These are phyloP conservation scores for Teratosphaeria zuluensis DNA, from an alignment of 2,329 filamentous ascomycete species.

Conservation along the genomic window DNA sequence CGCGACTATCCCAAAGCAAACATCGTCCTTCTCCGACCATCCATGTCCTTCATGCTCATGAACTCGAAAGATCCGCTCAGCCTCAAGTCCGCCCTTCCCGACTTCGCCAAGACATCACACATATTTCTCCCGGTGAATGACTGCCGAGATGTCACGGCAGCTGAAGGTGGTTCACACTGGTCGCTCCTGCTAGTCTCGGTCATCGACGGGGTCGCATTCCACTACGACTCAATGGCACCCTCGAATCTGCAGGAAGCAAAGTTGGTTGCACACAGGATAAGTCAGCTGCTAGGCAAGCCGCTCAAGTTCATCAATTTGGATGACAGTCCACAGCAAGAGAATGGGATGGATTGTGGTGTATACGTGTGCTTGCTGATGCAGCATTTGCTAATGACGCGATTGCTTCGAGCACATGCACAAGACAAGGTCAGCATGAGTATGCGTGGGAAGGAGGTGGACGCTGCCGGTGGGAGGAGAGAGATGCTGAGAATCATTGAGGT, in stretches of 20 bases:
- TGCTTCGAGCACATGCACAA: slow-evolving; percentile 67
- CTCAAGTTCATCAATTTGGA: slow-evolving; percentile 71
- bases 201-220: slow-evolving; percentile 84
- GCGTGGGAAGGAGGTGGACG: slow-evolving; percentile 74
- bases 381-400: slow-evolving; percentile 74
- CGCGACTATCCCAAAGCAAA: slow-evolving; percentile 68
- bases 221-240: slow-evolving; percentile 81
- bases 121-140: slow-evolving; percentile 96
- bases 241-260: slow-evolving; percentile 68
- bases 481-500: slow-evolving; percentile 85
- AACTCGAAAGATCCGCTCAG: slow-evolving; percentile 52
- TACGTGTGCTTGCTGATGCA: slow-evolving; percentile 95
- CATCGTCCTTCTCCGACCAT: slow-evolving; percentile 83
- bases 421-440: slow-evolving; percentile 94
- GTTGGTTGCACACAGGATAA: slow-evolving; percentile 59
- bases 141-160: slow-evolving; percentile 60
- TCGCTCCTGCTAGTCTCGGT: slow-evolving; percentile 81
- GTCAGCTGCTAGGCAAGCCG: slow-evolving; percentile 54
- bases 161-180: slow-evolving; percentile 94
- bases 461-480: slow-evolving; percentile 69
- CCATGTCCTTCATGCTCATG: slow-evolving; percentile 86
- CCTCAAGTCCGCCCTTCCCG: slow-evolving; percentile 60
- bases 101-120: slow-evolving; percentile 74
- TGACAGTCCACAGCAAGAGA: slow-evolving; percentile 84
- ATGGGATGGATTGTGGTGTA: slow-evolving; percentile 86